Evolutionary conservation across 768 basidiomycete species (phyloP), one percentile per base, ranked within the genome.

Genomic region (Mycena vulgaris): DNA sequence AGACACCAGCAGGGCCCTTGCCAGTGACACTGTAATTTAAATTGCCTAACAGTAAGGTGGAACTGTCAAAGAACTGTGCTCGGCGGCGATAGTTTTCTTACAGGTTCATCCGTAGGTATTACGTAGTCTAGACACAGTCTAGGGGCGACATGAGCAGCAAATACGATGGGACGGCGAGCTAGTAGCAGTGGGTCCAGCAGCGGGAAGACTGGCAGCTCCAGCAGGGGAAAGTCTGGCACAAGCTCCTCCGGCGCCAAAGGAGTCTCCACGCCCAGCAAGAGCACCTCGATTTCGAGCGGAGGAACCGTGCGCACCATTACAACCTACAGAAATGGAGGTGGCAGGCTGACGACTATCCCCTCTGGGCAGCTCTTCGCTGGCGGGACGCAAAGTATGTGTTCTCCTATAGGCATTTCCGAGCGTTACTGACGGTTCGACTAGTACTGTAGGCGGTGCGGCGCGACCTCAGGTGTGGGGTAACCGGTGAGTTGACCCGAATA

Each of bases 401-500:
- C 14, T 16, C n/a, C n/a, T 42, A 9, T 9, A 31, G 23, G 11
- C 27, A 14, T 4, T 7, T 35, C 39, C 25, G n/a, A n/a, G n/a
- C n/a, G n/a, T n/a, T n/a, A 16, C 48, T 37, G n/a, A 47, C n/a
- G 13, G 14, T 14, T 52, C 23, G 16, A 9, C n/a, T n/a, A n/a
- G n/a, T n/a, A n/a, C n/a, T 51, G 39, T 33, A 0, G 89, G 89
- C 13, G 89, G 89, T 0, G 89, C 80, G 11, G 82, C 80, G 3
- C 78, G 89, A 52, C 52, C 45, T 23, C 74, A 85, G 52, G 68
- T 87, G 14, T 86, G 69, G 60, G 86, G 86, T 5, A 79, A 78
- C n/a, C 77, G 75, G 86, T 86, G 52, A 35, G 80, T 78, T 10
- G 61, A n/a, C n/a, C n/a, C n/a, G 17, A 63, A 37, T 66, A 1